Base-by-base conservation (phyloP, 2,329 filamentous ascomycete species). In the Venturiaceae sp. region DNA sequence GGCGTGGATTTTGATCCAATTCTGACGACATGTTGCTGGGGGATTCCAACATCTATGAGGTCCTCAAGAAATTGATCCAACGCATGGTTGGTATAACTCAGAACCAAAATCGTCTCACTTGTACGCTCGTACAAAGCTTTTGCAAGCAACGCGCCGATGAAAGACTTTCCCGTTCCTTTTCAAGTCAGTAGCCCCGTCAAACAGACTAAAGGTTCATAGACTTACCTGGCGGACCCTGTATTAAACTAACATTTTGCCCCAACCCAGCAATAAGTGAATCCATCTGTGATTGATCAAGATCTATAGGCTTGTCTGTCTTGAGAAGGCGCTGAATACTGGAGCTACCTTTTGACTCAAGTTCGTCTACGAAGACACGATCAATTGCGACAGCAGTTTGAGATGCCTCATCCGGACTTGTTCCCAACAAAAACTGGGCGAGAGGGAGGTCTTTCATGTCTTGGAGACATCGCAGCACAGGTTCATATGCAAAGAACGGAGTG, bases 141-240 rank as follows among this genome's bases (percentile, higher is more conserved):
- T 0, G 82, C 79, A 1, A 85, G 72, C 2, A 87, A 71, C 0
- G 86, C 83, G 0, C 88, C 88, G 2, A 89, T 79, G 61, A 88
- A 88, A 0, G 86, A 89, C 63, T 92, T 92, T 1, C 88, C 88
- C 0, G 86, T 91, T 0, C 85, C 84, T 84, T 50, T 21, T 47
- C 37, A 32, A 23, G 28, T 34, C 30, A 34, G 53, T 55, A 34
- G 11, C 21, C 11, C 61, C 53, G 58, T 54, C 60, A 33, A 53
- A 60, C 57, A 53, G 19, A 33, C 58, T 52, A 57, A 55, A 37
- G 34, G 55, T 16, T 30, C 9, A 3, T 26, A 19, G n/a, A 36
- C 71, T 60, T 74, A 83, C 83, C 86, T 63, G 87, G 88, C 1
- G 88, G 88, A 0, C 87, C 87, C 72, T 90, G 86, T 1, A 91